Percentiles rank a stretch among this genome's conserved stretches.
Evolutionary conservation across 2,329 filamentous ascomycete genomes (phyloP).

Genomic region (Furcasterigmium sp.): DNA sequence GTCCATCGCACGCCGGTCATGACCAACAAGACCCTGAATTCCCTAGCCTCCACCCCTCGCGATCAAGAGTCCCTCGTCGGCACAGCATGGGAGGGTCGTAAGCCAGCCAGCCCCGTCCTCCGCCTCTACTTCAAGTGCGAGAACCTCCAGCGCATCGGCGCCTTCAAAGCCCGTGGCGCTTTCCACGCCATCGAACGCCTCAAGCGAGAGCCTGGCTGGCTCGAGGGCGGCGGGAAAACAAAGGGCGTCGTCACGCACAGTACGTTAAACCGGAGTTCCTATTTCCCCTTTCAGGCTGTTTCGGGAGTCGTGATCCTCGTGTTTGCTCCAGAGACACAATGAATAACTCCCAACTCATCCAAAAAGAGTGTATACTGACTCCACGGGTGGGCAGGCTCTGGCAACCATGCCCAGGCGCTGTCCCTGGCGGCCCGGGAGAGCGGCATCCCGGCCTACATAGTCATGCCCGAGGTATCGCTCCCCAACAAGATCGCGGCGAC

Average conservation of each 20-base stretch:
- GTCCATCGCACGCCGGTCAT: slow-evolving; percentile 73
- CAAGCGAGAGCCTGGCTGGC: slow-evolving; percentile 54
- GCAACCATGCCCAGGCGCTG: slow-evolving; percentile 92
- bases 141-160: slow-evolving; percentile 83
- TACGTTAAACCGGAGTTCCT: too few relatives aligned
- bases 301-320: too few relatives aligned
- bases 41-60: slow-evolving; percentile 69
- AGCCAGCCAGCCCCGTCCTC: slow-evolving; percentile 59
- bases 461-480: slow-evolving; percentile 83
- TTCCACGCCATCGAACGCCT: slow-evolving; percentile 78
- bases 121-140: slow-evolving; percentile 93
- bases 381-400: too few relatives aligned
- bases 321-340: too few relatives aligned
- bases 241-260: slow-evolving; percentile 86
- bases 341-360: too few relatives aligned
- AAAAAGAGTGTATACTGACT: too few relatives aligned
- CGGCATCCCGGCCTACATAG: slow-evolving; percentile 74
- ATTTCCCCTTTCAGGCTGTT: too few relatives aligned
- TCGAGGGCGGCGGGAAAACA: slow-evolving; percentile 51
- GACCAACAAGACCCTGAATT: slow-evolving; percentile 69
- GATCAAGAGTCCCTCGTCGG: slow-evolving; percentile 43
- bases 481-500: slow-evolving; percentile 87
- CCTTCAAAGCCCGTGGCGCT: slow-evolving; percentile 90
- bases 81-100: slow-evolving; percentile 50
- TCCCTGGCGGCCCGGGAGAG: slow-evolving; percentile 74